Evolutionary conservation across 257 asterid genomes (phyloP), one percentile per base, ranked within the genome.

Genomic region (Ocimum tenuiflorum): DNA sequence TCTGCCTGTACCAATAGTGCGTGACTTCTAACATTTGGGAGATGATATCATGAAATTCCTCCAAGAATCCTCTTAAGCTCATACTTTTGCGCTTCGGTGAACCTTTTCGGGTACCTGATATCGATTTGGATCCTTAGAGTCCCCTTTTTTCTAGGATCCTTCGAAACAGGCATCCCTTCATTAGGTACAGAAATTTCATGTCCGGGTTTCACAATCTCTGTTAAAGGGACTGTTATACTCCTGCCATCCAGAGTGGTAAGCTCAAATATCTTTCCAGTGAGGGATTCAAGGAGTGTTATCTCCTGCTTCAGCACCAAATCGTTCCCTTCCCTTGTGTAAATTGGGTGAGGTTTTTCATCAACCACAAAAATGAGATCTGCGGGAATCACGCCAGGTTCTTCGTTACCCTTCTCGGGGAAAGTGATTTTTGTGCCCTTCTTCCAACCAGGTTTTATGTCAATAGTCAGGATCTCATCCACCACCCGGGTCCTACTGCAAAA

Each of bases 361-460:
- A 92, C 77, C 60, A 92, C 90, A 18, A 92, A 92, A 60, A 88
- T 76, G 69, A 89, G 83, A 77, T 92, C 99, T 19, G 96, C 87
- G 0, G 99, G 94, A 56, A 86, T 81, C 46, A 92, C 67, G 31
- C 96, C 97, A 27, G 95, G 96, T 70, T 92, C 99, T 70, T 89
- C 84, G 38, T 92, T 92, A 68, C 99, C 99, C 79, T 86, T 89
- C 78, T 92, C 94, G 2, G 97, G 94, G 71, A 89, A 92, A 43
- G 97, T 92, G 50, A 92, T 86, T 75, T 88, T 92, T 43, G 99
- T 92, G 65, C 97, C 99, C 76, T 86, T 92, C 80, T 92, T 92
- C 97, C 97, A 92, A 67, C 97, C 99, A 31, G 91, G 95, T 68
- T 83, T 89, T 73, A 92, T 83, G 68, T 92, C 96, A 5, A 92